Evolutionary conservation across 495 filamentous ascomycete genomes (phyloP).

Genomic region (Neurospora sp.): DNA sequence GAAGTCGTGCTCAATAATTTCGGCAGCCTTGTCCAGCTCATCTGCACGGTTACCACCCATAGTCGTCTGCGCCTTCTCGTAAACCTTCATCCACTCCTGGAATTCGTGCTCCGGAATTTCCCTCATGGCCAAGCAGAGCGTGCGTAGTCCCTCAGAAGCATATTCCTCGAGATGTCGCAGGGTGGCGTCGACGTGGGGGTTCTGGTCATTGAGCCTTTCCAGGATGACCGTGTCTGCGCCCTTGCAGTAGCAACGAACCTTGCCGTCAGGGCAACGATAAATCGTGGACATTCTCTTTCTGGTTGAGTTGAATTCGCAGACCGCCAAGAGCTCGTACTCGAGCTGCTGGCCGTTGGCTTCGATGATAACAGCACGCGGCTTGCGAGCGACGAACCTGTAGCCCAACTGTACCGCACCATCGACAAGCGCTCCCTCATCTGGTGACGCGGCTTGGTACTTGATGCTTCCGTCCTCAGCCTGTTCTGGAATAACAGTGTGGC

Average conservation of each 20-base stretch:
- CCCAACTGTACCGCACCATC: constrained; percentile 81
- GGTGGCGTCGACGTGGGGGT: constrained; percentile 79
- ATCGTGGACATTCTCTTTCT: constrained; percentile 97
- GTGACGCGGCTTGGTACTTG: constrained; percentile 96
- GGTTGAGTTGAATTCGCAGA: constrained; percentile 98
- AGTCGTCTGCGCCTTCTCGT: constrained; percentile 81
- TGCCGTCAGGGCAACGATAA: constrained; percentile 92
- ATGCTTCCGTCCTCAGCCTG: constrained; percentile 64
- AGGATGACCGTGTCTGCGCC: constrained; percentile 96
- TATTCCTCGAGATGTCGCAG: constrained; percentile 95
- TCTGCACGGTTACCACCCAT: constrained; percentile 86
- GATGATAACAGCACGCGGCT: constrained; percentile 76
- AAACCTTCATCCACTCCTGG: constrained; percentile 78
- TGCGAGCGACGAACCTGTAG: constrained; percentile 83
- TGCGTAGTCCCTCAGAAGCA: constrained; percentile 90
- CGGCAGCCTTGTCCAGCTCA: constrained; percentile 94
- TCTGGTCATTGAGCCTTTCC: constrained; percentile 68
- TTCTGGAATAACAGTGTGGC: constrained; percentile 97
- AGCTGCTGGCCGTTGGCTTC: constrained; percentile 56
- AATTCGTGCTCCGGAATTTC: constrained; percentile 89
- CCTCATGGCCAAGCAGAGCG: constrained; percentile 89
- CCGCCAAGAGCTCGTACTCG: constrained; percentile 86
- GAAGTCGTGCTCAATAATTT: constrained; percentile 88
- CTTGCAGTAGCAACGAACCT: constrained; percentile 87
- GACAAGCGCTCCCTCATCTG: constrained; percentile 93